Base-by-base conservation (phyloP, 1,139 yeast genomes). In the Ogataea hybrid region DNA sequence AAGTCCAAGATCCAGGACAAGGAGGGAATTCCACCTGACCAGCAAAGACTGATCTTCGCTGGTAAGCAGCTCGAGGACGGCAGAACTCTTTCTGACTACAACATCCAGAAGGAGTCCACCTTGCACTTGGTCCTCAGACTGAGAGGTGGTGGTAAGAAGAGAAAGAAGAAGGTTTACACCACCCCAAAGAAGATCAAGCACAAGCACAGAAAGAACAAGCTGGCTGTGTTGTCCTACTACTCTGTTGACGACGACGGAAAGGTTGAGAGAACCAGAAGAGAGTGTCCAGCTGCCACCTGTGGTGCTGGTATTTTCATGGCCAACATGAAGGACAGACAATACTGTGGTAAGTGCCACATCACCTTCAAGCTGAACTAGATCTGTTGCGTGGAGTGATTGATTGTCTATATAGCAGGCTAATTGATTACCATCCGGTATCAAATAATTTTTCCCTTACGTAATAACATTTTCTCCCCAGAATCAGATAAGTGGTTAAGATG, bases 261-360 rank as follows among this genome's bases (percentile, higher is more conserved):
- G 73, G 96, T 92, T 68, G 94, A 90, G 79, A 88, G 96, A 78
- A 88, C 94, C 73, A 90, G 97, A 82, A 90, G 95, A 76, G 97
- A 92, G 77, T 94, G 98, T 79, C 90, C 95, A 64, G 77, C 80
- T 69, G 79, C 73, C 57, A 84, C 84, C 68, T 90, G 97, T 79
- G 97, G 97, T 81, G 94, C 97, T 63, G 97, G 97, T 84, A 85
- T 88, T 74, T 92, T 92, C 94, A 90, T 92, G 96, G 99, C 97
- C 65, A 85, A 89, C 90, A 92, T 87, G 94, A 77, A 80, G 75
- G 90, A 84, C 84, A 92, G 98, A 82, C 95, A 86, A 77, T 92
- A 92, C 97, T 92, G 98, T 78, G 98, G 98, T 79, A 90, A 87
- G 81, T 92, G 98, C 80, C 97, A 90, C 84, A 79, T 86, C 70